phyloP scores from a whole-genome alignment of 768 basidiomycete species.

The Leucosporidium yakuticum region DNA sequence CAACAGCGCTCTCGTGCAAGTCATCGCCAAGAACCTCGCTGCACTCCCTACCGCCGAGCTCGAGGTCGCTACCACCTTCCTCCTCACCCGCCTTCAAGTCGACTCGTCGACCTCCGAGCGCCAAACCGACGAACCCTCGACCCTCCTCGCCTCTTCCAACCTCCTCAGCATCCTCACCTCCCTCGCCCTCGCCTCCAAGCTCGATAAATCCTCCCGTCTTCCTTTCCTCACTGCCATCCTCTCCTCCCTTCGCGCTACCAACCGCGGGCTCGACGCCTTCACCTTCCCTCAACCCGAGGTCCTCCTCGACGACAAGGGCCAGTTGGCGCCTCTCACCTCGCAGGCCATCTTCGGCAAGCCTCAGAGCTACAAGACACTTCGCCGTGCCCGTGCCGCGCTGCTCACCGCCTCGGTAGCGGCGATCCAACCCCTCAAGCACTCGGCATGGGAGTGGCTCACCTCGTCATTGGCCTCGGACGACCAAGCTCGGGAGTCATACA shows the following conservation, averaged over 20 bases:
- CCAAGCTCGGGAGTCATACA: constrained; percentile 52
- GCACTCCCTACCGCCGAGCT: constrained; percentile 34
- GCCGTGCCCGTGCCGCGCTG: constrained; percentile 32
- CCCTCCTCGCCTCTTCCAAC: constrained; percentile 49
- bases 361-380: constrained; percentile 28
- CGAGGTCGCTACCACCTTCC: constrained; percentile 44
- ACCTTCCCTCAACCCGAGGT: constrained; percentile 5
- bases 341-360: constrained; percentile 36
- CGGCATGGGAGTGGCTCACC: constrained; percentile 23
- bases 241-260: constrained; percentile 43
- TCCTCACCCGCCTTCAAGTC: constrained; percentile 48
- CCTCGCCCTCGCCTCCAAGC: constrained; percentile 55
- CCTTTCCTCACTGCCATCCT: constrained; percentile 49
- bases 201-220: constrained; percentile 52
- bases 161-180: constrained; percentile 60
- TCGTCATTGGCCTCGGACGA: constrained; percentile 36
- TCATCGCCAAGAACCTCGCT: constrained; percentile 26
- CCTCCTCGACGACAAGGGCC: neutral
- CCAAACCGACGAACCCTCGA: constrained; percentile 40
- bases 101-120: constrained; percentile 42
- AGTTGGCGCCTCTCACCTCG: neutral
- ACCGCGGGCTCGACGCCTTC: constrained; percentile 10
- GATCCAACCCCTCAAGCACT: constrained; percentile 17
- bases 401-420: constrained; percentile 36
- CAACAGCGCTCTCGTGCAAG: constrained; percentile 20